Base-by-base conservation (phyloP, 2,329 filamentous ascomycete genomes). In the Ilyonectria sp. region DNA sequence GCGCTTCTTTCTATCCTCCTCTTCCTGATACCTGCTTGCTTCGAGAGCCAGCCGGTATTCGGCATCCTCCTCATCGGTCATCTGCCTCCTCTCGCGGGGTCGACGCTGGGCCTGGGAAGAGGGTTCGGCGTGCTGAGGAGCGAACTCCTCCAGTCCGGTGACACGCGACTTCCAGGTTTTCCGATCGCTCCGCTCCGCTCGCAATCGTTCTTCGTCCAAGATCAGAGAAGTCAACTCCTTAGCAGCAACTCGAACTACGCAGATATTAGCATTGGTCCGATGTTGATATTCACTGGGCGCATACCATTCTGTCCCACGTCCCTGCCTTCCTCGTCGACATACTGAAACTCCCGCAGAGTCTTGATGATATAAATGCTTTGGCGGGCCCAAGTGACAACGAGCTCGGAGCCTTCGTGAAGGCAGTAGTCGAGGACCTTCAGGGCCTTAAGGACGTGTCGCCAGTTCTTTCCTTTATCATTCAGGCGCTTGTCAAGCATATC, bases 331-430 rank as follows among this genome's bases (percentile, higher is more conserved):
- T 99, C 96, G 73, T 99, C 96, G 59, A 97, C 90, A 80, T 98
- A 97, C 79, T 96, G 93, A 77, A 99, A 99, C 82, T 99, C 96
- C 79, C 96, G 92, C 80, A 99, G 83, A 33, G 96, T 99, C 86
- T 98, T 98, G 86, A 99, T 97, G 82, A 99, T 96, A 83, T 97
- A 99, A 73, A 98, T 92, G 80, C 97, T 98, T 85, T 98, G 97
- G 77, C 95, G 92, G 71, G 95, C 95, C 96, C 96, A 99, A 5
- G 95, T 98, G 57, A 99, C 96, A 37, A 98, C 94, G 71, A 98
- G 85, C 82, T 98, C 96, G 1, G 95, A 98, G 54, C 96, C 96
- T 81, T 99, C 96, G 80, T 99, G 96, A 64, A 99, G 87, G 83
- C 95, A 98, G 83, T 99, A 99, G 82, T 99, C 96, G 65, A 98